Base-by-base conservation (phyloP, 805 yeast species). In the Sporopachydermia lactativora region DNA sequence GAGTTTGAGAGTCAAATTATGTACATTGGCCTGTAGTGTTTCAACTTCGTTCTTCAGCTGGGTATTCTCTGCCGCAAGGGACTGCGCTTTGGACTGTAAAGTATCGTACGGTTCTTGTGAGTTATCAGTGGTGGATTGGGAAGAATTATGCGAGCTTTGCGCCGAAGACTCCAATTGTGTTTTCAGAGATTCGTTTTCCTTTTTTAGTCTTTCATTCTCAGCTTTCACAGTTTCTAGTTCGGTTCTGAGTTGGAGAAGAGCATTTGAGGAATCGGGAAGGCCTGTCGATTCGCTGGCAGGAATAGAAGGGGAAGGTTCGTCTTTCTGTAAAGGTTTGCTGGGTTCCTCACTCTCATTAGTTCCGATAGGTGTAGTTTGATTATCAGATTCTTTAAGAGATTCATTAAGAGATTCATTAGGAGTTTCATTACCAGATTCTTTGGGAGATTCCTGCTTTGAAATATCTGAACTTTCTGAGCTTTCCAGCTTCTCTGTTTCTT, bases 101-200 rank as follows among this genome's bases (percentile, higher is more conserved):
- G 51, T 49, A 35, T 63, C 69, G 13, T 66, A 45, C 40, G 67
- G 67, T 18, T 52, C 44, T 36, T 66, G 66, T 3, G 70, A 50
- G 13, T 42, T 43, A 17, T 45, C 48, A 17, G n/a, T n/a, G n/a
- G n/a, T n/a, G n/a, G n/a, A n/a, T n/a, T n/a, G n/a, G n/a, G n/a
- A n/a, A n/a, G n/a, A n/a, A n/a, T n/a, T n/a, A n/a, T n/a, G n/a
- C n/a, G n/a, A n/a, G n/a, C n/a, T n/a, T n/a, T n/a, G n/a, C n/a
- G n/a, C n/a, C n/a, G n/a, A n/a, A 5, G 49, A 52, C 34, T 58
- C 58, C 15, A 54, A 52, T 24, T 58, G 59, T 17, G 61, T 53
- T 17, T 60, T 61, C 8, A 61, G 44, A 3, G 51, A 49, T 36
- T 63, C 69, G 13, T 66, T 45, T 40, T 68, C 68, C 18, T 52